Conservation (phyloP, 352 stramenopile genomes). For the Phytophthora lateralis region DNA sequence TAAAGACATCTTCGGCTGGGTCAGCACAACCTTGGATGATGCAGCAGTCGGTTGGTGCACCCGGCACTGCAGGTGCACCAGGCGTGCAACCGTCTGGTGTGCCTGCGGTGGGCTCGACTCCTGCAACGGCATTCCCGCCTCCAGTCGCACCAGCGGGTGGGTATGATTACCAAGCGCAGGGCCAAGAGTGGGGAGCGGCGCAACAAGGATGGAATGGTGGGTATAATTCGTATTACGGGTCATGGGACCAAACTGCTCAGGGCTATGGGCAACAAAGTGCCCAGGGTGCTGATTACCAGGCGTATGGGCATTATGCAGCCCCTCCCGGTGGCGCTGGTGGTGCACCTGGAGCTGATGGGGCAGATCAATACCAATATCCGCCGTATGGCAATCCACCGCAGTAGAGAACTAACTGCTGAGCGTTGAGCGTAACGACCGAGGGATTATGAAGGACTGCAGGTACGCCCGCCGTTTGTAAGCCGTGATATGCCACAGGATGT, state of each 20-base stretch:
- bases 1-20: slow-evolving; percentile 45
- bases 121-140: slow-evolving; percentile 58
- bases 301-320: slow-evolving; percentile 43
- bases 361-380: slow-evolving; percentile 55
- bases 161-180: slow-evolving; percentile 46
- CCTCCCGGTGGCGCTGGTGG: slow-evolving; percentile 16
- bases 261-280: slow-evolving; percentile 32
- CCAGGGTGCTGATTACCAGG: slow-evolving; percentile 35
- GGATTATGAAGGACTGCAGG: slow-evolving; percentile 19
- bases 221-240: slow-evolving; percentile 62
- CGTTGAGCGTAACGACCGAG: slow-evolving; percentile 15
- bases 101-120: slow-evolving; percentile 42
- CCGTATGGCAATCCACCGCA: slow-evolving; percentile 42
- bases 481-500: slow-evolving; percentile 10
- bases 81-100: slow-evolving; percentile 27
- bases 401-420: slow-evolving; percentile 33
- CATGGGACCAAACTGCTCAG: slow-evolving; percentile 44
- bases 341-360: slow-evolving; percentile 28
- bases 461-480: slow-evolving; percentile 32
- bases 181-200: slow-evolving; percentile 35
- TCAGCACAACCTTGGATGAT: slow-evolving; percentile 70
- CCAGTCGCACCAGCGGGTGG: slow-evolving; percentile 37
- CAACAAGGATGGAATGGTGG: slow-evolving; percentile 45
- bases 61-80: slow-evolving; percentile 29
- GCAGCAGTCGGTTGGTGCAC: slow-evolving; percentile 49